Conservation (phyloP, 306 rosid genomes). For the Neltuma alba region DNA sequence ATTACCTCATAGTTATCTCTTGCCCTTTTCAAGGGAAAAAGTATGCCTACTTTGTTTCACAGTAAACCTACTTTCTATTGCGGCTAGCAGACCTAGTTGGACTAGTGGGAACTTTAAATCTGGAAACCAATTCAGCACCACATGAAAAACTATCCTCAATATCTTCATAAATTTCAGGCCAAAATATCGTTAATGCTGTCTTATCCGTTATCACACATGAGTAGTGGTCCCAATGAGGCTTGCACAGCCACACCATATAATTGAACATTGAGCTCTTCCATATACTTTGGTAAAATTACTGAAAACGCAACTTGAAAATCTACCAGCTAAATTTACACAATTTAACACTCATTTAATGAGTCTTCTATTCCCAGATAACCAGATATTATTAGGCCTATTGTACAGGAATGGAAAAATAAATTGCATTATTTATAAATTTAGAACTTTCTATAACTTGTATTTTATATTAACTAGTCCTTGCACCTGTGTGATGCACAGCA, state of each 20-base stretch:
- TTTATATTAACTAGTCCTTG: too few species aligned
- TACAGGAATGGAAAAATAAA: too few species aligned
- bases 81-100: not conserved
- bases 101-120: not conserved
- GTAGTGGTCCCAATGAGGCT: not conserved
- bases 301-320: not conserved
- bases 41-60: not conserved
- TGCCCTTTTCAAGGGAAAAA: not conserved
- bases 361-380: too few species aligned
- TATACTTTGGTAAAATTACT: not conserved
- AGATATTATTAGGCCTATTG: too few species aligned
- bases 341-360: too few species aligned
- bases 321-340: too few species aligned
- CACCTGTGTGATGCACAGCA: too few species aligned
- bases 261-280: not conserved
- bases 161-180: not conserved
- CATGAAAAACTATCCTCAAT: not conserved
- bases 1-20: not conserved
- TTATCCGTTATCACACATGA: not conserved
- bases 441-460: too few species aligned
- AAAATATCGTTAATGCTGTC: not conserved
- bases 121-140: not conserved
- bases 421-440: too few species aligned
- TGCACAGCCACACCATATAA: not conserved
- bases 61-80: not conserved